Conservation (phyloP, 305 asterid species). For the Plantago coronopus region DNA sequence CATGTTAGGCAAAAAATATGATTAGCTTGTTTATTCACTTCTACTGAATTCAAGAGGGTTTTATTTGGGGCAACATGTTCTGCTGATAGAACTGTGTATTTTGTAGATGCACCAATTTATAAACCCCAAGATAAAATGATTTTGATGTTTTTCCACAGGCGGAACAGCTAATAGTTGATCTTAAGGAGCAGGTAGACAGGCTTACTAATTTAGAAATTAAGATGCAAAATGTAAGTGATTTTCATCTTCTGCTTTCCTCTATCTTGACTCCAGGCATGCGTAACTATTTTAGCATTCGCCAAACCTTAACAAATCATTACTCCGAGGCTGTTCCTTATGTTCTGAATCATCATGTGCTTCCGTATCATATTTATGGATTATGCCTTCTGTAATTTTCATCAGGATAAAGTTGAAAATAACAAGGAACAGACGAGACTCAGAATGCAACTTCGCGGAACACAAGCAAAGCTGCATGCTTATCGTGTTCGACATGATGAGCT, state of each 20-base stretch:
- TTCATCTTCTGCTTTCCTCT: constrained; percentile 16
- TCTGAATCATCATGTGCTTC: neutral
- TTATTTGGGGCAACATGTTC: no score
- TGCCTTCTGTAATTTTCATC: constrained; percentile 22
- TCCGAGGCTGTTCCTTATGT: neutral
- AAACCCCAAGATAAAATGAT: constrained; percentile 20
- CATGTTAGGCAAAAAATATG: constrained; percentile 40
- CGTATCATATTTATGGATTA: neutral
- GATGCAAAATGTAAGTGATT: constrained; percentile 42
- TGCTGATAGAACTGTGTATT: no score
- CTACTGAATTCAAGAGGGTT: no score
- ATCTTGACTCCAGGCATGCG: neutral
- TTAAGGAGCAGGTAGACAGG: constrained; percentile 38
- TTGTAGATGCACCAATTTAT: constrained; percentile 4
- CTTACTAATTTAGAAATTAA: constrained; percentile 38
- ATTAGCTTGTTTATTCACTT: no score
- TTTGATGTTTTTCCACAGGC: constrained; percentile 27
- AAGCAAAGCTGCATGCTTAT: constrained; percentile 50
- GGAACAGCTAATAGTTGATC: constrained; percentile 33
- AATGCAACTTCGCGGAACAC: constrained; percentile 66
- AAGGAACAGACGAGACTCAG: constrained; percentile 54
- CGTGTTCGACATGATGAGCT: constrained; percentile 42
- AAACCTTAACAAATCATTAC: neutral
- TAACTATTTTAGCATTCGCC: neutral
- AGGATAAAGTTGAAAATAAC: constrained; percentile 37